phyloP scores from a whole-genome alignment of 2,329 filamentous ascomycete genomes.

The Ophiostoma tasmaniense region DNA sequence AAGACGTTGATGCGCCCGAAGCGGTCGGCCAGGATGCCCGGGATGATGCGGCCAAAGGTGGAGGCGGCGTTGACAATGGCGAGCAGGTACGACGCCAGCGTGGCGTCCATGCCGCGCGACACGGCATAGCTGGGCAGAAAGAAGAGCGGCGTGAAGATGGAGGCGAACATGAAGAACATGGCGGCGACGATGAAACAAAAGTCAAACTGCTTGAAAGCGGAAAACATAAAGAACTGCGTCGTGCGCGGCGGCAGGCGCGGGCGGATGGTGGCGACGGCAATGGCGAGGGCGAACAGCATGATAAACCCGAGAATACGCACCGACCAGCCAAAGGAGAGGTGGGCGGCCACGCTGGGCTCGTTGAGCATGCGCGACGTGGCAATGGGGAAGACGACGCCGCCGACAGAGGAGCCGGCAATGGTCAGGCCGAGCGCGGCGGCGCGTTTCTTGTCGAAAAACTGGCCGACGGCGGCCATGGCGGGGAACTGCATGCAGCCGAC shows the following conservation, averaged over 20 bases:
- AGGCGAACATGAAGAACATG: slow-evolving; percentile 26
- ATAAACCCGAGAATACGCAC: slow-evolving; percentile 32
- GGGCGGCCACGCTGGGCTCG: slow-evolving; percentile 25
- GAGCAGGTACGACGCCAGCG: slow-evolving; percentile 53
- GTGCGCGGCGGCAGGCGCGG: slow-evolving; percentile 37
- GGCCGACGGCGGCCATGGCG: slow-evolving; percentile 29
- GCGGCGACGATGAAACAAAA: not conserved
- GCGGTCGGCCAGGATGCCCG: slow-evolving; percentile 43
- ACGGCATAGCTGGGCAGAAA: slow-evolving; percentile 49
- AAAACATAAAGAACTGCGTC: slow-evolving; percentile 23
- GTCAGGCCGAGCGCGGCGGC: slow-evolving; percentile 32
- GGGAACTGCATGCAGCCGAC: slow-evolving; percentile 32
- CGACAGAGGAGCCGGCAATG: slow-evolving; percentile 33
- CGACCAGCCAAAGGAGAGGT: slow-evolving; percentile 23
- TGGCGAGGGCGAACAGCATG: slow-evolving; percentile 30
- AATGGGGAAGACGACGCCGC: slow-evolving; percentile 41
- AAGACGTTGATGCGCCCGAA: slow-evolving; percentile 41
- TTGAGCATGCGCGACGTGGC: slow-evolving; percentile 47
- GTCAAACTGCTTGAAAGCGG: slow-evolving; percentile 40
- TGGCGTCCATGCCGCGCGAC: slow-evolving; percentile 32
- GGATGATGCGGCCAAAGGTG: slow-evolving; percentile 43
- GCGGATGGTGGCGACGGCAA: slow-evolving; percentile 34
- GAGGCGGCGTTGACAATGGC: slow-evolving; percentile 54
- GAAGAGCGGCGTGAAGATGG: slow-evolving; percentile 44
- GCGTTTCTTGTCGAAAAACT: slow-evolving; percentile 33